These are phyloP conservation scores for Sporodiniella umbellata DNA, from an alignment of 371 early-diverging fungal species.

Conservation along the genomic window DNA sequence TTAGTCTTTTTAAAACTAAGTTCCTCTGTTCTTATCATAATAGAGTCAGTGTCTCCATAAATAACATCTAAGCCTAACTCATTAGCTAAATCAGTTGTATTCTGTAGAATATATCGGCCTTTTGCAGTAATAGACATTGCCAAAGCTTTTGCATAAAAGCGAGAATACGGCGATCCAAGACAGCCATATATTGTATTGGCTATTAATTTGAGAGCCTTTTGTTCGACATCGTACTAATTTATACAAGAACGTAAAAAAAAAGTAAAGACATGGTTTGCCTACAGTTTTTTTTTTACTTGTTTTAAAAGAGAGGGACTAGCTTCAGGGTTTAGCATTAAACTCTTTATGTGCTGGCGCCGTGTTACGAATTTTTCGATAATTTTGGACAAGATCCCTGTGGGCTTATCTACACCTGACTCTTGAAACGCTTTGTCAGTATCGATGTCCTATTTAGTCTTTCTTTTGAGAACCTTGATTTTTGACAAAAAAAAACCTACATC, in stretches of 20 bases:
- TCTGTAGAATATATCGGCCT: conserved; percentile 97
- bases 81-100: conserved; percentile 89
- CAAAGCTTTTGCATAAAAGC: conserved; percentile 98
- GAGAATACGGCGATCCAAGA: conserved; percentile 92
- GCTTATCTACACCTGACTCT: conserved; percentile 57
- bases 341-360: conserved; percentile 90
- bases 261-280: conserved; percentile 41
- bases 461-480: neutral
- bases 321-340: conserved; percentile 75
- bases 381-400: conserved; percentile 88
- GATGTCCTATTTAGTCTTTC: neutral
- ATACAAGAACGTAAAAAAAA: neutral
- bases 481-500: conserved; percentile 1
- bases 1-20: conserved; percentile 71
- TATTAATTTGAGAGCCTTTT: conserved; percentile 97
- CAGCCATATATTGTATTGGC: conserved; percentile 99
- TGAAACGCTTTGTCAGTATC: conserved; percentile 50
- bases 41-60: conserved; percentile 99
- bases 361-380: conserved; percentile 90
- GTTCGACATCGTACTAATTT: conserved; percentile 85
- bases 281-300: conserved; percentile 36
- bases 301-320: conserved; percentile 33
- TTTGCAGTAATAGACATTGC: conserved; percentile 98
- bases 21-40: conserved; percentile 98
- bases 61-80: conserved; percentile 85